phyloP scores from a whole-genome alignment of 192 early-diverging fungal species.

The Linnemannia zychae region DNA sequence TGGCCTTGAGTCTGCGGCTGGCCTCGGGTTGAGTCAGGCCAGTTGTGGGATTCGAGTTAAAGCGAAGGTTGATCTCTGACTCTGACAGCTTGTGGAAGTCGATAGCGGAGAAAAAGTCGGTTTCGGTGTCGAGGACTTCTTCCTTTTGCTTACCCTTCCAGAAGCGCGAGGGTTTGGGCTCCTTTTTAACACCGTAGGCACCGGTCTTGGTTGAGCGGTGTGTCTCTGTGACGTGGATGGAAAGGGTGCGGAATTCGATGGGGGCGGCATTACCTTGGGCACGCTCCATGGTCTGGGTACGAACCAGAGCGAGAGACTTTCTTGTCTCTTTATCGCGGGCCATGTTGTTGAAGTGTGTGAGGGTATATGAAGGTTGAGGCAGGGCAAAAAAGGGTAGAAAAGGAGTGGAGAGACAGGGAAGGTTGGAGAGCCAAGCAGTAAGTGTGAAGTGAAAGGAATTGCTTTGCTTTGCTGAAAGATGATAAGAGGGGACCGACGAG shows the following conservation, averaged over 20 bases:
- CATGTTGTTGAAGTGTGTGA: conserved; percentile 12
- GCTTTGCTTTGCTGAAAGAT: not conserved
- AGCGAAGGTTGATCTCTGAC: conserved; percentile 52
- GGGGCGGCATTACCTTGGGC: conserved; percentile 42
- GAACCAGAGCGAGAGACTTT: conserved; percentile 31
- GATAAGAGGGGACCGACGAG: not conserved
- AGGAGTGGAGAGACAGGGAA: not conserved
- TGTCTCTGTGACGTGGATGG: conserved; percentile 59
- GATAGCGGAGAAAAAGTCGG: conserved; percentile 49
- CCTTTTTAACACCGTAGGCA: not conserved
- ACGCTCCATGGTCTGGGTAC: conserved; percentile 44
- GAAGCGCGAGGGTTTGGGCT: not conserved
- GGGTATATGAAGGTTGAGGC: not conserved
- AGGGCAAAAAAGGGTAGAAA: not conserved
- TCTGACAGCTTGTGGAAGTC: conserved; percentile 60
- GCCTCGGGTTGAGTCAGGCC: conserved; percentile 51
- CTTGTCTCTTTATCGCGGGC: conserved; percentile 19
- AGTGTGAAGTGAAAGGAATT: not conserved
- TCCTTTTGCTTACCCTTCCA: conserved; percentile 17
- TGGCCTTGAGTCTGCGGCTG: conserved; percentile 33
- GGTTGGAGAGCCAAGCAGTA: not conserved
- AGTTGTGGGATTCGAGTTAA: conserved; percentile 38
- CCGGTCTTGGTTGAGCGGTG: conserved; percentile 28
- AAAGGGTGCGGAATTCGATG: conserved; percentile 61
- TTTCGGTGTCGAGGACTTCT: conserved; percentile 17